Evolutionary conservation across 2,329 filamentous ascomycete species (phyloP).

Genomic region (Fusarium sp.): DNA sequence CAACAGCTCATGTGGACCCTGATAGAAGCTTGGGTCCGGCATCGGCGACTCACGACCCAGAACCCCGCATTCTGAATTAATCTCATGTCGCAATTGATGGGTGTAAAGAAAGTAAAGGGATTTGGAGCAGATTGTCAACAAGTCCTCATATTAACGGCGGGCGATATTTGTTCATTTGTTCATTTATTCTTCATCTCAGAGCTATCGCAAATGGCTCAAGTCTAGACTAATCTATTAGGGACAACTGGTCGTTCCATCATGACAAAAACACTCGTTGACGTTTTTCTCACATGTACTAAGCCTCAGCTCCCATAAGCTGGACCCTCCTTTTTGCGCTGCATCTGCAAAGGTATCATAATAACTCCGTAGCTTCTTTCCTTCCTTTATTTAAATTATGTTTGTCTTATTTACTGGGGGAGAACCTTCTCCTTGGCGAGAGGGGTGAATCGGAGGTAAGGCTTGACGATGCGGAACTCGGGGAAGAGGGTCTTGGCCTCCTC

Average conservation of each 20-base stretch:
- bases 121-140: neutral
- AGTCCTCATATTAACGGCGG: too few species aligned
- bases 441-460: constrained; percentile 82
- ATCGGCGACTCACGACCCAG: constrained; percentile 38
- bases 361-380: constrained; percentile 19
- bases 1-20: constrained; percentile 31
- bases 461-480: constrained; percentile 77
- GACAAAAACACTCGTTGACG: constrained; percentile 2
- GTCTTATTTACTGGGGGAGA: constrained; percentile 32
- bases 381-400: neutral
- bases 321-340: constrained; percentile 26
- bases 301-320: constrained; percentile 3
- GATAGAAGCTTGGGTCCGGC: constrained; percentile 11
- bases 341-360: constrained; percentile 46
- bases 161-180: constrained; percentile 40
- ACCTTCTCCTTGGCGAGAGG: constrained; percentile 68
- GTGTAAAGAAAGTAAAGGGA: constrained; percentile 1
- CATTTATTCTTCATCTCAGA: constrained; percentile 43
- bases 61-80: constrained; percentile 25
- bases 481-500: constrained; percentile 91
- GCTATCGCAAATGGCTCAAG: constrained; percentile 41
- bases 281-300: constrained; percentile 36
- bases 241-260: constrained; percentile 34
- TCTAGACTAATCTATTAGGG: constrained; percentile 16
- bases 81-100: constrained; percentile 13